phyloP scores from a whole-genome alignment of 2,329 filamentous ascomycete genomes.

The Calonectria ilicicola region DNA sequence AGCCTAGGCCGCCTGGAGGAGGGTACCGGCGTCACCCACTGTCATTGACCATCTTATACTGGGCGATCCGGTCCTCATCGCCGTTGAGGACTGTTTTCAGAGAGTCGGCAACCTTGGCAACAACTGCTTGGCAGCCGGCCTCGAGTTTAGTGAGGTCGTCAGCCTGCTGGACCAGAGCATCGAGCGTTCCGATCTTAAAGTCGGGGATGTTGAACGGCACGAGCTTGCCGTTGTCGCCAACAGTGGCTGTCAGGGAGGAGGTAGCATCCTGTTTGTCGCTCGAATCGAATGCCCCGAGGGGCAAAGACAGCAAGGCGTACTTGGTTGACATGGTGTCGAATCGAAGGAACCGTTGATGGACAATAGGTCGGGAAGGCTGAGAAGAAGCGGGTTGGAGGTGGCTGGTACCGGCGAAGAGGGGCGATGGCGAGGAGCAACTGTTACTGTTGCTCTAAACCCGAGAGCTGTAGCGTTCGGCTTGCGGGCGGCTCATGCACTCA shows the following conservation, averaged over 20 bases:
- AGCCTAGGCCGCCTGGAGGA: conserved; percentile 28
- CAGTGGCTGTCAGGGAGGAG: conserved; percentile 77
- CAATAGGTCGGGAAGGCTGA: conserved; percentile 7
- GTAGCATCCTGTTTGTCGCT: conserved; percentile 86
- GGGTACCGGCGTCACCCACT: conserved; percentile 67
- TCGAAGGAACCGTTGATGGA: conserved; percentile 14
- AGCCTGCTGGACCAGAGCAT: conserved; percentile 94
- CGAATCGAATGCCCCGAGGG: conserved; percentile 86
- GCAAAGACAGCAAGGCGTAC: conserved; percentile 92
- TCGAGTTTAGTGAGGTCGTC: conserved; percentile 95
- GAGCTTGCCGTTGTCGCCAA: conserved; percentile 82
- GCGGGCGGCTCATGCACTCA: conserved; percentile 19
- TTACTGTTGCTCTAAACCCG: conserved; percentile 14
- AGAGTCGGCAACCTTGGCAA: conserved; percentile 89
- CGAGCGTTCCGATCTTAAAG: conserved; percentile 98
- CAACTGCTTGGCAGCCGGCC: conserved; percentile 80
- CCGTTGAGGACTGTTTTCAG: conserved; percentile 85
- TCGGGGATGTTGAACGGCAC: conserved; percentile 86
- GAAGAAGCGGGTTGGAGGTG: conserved; percentile 21
- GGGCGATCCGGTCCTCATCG: conserved; percentile 82
- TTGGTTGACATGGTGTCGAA: conserved; percentile 62
- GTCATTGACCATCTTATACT: conserved; percentile 95
- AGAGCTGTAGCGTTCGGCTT: conserved; percentile 21
- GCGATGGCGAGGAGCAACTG: conserved; percentile 4
- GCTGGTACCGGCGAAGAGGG: conserved; percentile 8